Conservation (phyloP, 345 rosid genomes). For the Hibiscus mutabilis region DNA sequence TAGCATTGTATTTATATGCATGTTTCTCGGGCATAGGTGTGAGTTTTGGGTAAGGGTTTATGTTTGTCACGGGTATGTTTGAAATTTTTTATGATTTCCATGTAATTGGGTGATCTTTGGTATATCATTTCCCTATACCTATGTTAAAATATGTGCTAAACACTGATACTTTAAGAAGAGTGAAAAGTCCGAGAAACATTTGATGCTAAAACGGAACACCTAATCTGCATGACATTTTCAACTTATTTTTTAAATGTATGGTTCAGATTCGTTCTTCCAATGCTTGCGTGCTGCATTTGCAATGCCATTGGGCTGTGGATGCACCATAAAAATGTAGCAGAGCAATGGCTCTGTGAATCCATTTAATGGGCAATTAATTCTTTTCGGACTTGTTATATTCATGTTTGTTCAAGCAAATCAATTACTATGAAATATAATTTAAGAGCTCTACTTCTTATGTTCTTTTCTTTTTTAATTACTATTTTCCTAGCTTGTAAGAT, state of each 20-base stretch:
- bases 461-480: not conserved
- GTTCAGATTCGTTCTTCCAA: not conserved
- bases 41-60: not conserved
- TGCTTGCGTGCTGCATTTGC: not conserved
- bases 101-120: not conserved
- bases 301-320: not conserved
- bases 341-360: not conserved
- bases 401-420: not conserved
- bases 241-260: not conserved
- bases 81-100: not conserved
- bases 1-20: not conserved
- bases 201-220: not conserved
- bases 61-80: not conserved
- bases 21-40: not conserved
- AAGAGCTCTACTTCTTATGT: not conserved
- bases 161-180: not conserved
- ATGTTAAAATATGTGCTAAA: not conserved
- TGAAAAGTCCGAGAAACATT: not conserved
- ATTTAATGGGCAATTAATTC: not conserved
- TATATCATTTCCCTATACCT: not conserved
- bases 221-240: not conserved
- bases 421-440: not conserved
- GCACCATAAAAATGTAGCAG: not conserved
- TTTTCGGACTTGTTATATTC: not conserved
- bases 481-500: not conserved